phyloP scores from a whole-genome alignment of 2,329 filamentous ascomycete species.

The Penicillium sp. region DNA sequence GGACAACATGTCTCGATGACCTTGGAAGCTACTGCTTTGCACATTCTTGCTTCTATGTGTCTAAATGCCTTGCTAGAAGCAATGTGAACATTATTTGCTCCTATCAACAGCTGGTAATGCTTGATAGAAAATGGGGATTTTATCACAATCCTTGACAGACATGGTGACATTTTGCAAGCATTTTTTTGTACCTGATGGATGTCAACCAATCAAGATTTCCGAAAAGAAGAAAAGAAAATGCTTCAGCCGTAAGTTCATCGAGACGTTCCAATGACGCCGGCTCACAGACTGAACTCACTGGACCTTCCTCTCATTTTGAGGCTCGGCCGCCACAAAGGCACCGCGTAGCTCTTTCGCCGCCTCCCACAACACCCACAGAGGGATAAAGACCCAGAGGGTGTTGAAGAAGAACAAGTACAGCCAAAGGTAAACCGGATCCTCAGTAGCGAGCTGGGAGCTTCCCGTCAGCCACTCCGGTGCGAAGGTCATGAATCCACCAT shows the following conservation, averaged over 20 bases:
- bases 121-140: neutral
- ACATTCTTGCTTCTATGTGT: neutral
- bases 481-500: conserved; percentile 65
- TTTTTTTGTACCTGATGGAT: neutral
- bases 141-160: neutral
- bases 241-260: neutral
- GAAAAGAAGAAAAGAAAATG: neutral
- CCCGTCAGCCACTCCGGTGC: conserved; percentile 63
- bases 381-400: conserved; percentile 60
- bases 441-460: conserved; percentile 55
- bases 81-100: neutral
- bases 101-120: no score
- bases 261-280: neutral
- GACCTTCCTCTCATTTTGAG: conserved; percentile 18
- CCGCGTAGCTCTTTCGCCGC: conserved; percentile 46
- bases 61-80: neutral
- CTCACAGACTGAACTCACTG: conserved; percentile 11
- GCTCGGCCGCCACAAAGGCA: conserved; percentile 36
- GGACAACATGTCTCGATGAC: neutral
- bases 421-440: conserved; percentile 62
- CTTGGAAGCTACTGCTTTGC: neutral
- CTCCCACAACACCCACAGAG: conserved; percentile 57
- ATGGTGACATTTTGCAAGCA: neutral
- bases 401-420: conserved; percentile 65
- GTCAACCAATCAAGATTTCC: neutral